A percentile compares a stretch with the other conserved stretches of the same genome.
phyloP scores from a whole-genome alignment of 371 early-diverging fungal species.

The Circinella umbellata region DNA sequence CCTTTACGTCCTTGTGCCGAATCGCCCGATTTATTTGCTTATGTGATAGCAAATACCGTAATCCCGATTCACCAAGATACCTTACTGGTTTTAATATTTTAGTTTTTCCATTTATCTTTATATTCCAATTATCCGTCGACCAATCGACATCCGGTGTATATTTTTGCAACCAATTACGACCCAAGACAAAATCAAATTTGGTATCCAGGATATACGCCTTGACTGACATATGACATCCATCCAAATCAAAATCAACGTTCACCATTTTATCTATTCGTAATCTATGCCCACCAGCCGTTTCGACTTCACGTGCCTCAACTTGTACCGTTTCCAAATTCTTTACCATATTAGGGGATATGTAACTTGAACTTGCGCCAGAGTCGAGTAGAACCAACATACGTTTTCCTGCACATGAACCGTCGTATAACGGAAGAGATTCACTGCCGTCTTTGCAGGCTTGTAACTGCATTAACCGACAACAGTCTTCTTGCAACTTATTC shows the following conservation, averaged over 20 bases:
- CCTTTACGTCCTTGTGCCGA: not conserved
- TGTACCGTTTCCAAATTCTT: not conserved
- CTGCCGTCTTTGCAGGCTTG: too few species aligned
- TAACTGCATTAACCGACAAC: not conserved
- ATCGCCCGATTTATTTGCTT: not conserved
- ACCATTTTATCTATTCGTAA: too few species aligned
- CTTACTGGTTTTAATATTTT: not conserved
- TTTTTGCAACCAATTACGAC: not conserved
- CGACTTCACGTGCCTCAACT: too few species aligned
- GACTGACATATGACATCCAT: not conserved
- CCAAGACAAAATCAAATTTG: slow-evolving; percentile 10
- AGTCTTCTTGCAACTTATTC: not conserved
- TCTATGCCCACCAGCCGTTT: too few species aligned
- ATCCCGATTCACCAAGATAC: not conserved
- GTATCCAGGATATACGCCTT: slow-evolving; percentile 9
- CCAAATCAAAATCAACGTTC: not conserved
- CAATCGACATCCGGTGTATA: not conserved
- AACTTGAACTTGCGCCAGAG: not conserved
- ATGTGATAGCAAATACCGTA: not conserved
- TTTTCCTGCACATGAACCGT: not conserved
- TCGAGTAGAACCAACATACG: not conserved
- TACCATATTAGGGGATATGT: not conserved
- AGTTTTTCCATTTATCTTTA: not conserved
- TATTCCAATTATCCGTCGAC: not conserved
- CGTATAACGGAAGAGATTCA: too few species aligned